Evolutionary conservation across 257 asterid genomes (phyloP), one percentile per base, ranked within the genome.

Genomic region (Avicennia marina): DNA sequence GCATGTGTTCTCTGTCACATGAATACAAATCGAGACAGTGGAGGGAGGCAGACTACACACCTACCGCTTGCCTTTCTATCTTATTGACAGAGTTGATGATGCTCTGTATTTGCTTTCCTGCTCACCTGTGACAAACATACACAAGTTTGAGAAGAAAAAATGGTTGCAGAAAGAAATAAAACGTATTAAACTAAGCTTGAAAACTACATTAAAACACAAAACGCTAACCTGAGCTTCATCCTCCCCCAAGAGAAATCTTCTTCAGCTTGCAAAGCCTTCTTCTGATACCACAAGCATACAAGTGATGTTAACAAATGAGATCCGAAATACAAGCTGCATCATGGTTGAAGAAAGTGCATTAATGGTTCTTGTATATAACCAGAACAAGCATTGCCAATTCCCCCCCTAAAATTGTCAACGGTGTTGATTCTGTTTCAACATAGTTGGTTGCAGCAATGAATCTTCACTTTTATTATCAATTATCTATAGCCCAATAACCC

Each of bases 61-160:
- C 99, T 58, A 75, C 75, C 67, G 97, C 90, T 76, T 89, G 84
- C 62, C 91, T 77, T 70, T 93, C 97, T 38, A 93, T 93, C 83
- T 86, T 86, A 63, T 86, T 84, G 59, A 94, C 88, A n/a, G 95
- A 78, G 72, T 63, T 69, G 45, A 93, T 78, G 62, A 58, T 96
- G 63, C 88, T 72, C 63, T 77, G 87, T 60, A 93, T 86, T 67
- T 89, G 99, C 65, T 86, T 89, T 71, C 99, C 97, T 26, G 97
- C 81, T 74, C 89, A 97, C 72, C 94, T 91, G 81, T 33, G 60
- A 18, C 54, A 56, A 48, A 10, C 24, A 50, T 62, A 60, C 60
- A 57, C 31, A 60, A n/a, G 33, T 56, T n/a, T 42, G 38, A 54
- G 41, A 49, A 49, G 49, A 47, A 41, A 7, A 70, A 16, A 33